phyloP scores from a whole-genome alignment of 352 stramenopile genomes.

The Globisporangium perplexum region DNA sequence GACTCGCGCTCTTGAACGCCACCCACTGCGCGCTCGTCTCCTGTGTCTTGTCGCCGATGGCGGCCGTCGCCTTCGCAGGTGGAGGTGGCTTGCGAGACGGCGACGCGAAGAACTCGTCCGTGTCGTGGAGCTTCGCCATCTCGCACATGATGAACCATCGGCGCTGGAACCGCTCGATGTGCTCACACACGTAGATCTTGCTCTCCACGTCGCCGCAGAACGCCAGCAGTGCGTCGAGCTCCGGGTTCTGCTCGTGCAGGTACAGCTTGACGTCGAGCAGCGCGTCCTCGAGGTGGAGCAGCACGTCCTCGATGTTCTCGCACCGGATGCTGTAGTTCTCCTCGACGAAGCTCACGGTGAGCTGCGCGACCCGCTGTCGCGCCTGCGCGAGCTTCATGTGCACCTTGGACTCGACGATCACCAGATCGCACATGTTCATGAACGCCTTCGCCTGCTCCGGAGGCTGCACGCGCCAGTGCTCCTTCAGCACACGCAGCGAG shows the following conservation, averaged over 20 bases:
- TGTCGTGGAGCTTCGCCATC: constrained; percentile 44
- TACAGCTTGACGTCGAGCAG: constrained; percentile 29
- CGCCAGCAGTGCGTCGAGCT: constrained; percentile 23
- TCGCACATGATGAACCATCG: constrained; percentile 42
- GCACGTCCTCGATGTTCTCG: constrained; percentile 20
- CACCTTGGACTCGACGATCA: constrained; percentile 45
- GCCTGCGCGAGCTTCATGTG: constrained; percentile 27
- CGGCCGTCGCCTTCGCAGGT: constrained; percentile 8
- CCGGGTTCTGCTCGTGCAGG: constrained; percentile 36
- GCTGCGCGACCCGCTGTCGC: constrained; percentile 21
- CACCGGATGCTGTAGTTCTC: constrained; percentile 36
- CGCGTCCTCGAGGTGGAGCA: constrained; percentile 29
- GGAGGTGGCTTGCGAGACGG: neutral
- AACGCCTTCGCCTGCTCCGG: constrained; percentile 9
- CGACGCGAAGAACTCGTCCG: constrained; percentile 53
- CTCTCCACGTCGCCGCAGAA: constrained; percentile 26
- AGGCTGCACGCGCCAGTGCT: constrained; percentile 10
- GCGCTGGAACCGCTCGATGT: constrained; percentile 33
- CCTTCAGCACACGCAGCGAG: constrained; percentile 20
- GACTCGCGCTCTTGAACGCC: constrained; percentile 10
- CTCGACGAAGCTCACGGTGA: constrained; percentile 27
- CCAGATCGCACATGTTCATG: constrained; percentile 37
- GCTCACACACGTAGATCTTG: constrained; percentile 26
- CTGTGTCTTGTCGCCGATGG: constrained; percentile 4
- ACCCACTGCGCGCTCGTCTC: constrained; percentile 13